Conservation (phyloP, 75 land plant species). For the Ceratopteris richardii region DNA sequence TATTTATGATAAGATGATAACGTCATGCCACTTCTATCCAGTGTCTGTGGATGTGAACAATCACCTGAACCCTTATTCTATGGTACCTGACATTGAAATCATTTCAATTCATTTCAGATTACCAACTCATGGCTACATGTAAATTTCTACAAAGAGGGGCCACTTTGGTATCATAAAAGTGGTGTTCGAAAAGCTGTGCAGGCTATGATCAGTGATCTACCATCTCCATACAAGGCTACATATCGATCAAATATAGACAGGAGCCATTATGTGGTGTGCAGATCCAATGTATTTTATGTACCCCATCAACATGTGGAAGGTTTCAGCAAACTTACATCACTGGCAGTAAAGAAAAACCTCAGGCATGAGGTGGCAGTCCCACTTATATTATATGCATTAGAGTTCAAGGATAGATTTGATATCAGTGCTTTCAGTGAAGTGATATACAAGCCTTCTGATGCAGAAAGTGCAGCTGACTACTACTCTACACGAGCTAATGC, state of each 20-base stretch:
- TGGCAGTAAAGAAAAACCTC: conserved; percentile 57
- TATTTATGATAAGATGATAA: too few species aligned
- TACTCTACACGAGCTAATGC: conserved; percentile 71
- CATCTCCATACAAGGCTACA: conserved; percentile 68
- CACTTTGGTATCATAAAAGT: conserved; percentile 56
- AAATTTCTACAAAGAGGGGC: conserved; percentile 16
- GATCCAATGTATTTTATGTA: conserved; percentile 79
- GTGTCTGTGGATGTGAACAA: too few species aligned
- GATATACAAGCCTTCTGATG: conserved; percentile 26
- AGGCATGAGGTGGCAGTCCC: conserved; percentile 83
- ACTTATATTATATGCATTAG: conserved; percentile 71
- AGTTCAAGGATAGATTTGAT: conserved; percentile 55
- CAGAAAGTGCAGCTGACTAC: conserved; percentile 8
- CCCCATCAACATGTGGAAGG: conserved; percentile 60
- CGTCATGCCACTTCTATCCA: too few species aligned
- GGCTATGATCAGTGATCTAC: conserved; percentile 48
- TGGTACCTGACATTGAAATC: too few species aligned
- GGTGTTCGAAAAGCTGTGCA: conserved; percentile 35
- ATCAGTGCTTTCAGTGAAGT: conserved; percentile 36
- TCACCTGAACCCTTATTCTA: too few species aligned
- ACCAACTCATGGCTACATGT: background rate
- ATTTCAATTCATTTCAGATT: too few species aligned
- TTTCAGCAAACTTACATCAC: conserved; percentile 51
- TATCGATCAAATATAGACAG: conserved; percentile 51
- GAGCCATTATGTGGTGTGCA: conserved; percentile 46